Evolutionary conservation across 768 basidiomycete species (phyloP), one percentile per base, ranked within the genome.

Genomic region (Floccularia luteovirens): DNA sequence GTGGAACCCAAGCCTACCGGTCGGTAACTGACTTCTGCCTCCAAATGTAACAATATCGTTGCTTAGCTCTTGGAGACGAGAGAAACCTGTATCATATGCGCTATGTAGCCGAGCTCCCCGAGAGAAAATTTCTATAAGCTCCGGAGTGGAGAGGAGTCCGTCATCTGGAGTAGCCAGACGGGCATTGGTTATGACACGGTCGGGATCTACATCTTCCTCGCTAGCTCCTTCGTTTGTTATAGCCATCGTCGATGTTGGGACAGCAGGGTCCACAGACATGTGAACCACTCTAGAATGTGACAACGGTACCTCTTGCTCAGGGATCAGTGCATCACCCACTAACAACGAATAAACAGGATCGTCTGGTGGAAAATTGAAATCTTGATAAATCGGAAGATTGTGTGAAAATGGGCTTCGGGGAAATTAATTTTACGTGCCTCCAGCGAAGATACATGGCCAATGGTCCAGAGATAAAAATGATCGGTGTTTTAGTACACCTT

Each of bases 291-390:
- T 76, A 2, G 90, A 93, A 3, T 58, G 50, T 2, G 62, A 52
- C 8, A 94, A 64, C 14, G 54, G 52, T 25, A 71, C 61, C 49
- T 67, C 57, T 43, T 92, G 85, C 12, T 59, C 61, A 0, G 63
- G 45, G 1, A 74, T 63, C n/a, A 93, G 57, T 3, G 67, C 54
- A 38, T 79, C 69, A 12, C 79, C 76, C 4, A 79, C 70, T 12
- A 92, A 55, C 22, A 97, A 72, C 11, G 87, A 75, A 57, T 98
- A 97, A 0, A 78, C 77, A 3, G 88, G 68, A 53, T 93, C 91
- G 45, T 70, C 71, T 0, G 94, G 94, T 11, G 77, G 60, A 39
- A 89, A 88, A 58, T 97, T 98, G 63, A 96, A 91, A 59, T 98
- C 93, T 93, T 39, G 5, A 31, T 13, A 11, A 34, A 11, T 34